Conservation (phyloP, 106 monocot genomes). For the Dendrobium nobile region DNA sequence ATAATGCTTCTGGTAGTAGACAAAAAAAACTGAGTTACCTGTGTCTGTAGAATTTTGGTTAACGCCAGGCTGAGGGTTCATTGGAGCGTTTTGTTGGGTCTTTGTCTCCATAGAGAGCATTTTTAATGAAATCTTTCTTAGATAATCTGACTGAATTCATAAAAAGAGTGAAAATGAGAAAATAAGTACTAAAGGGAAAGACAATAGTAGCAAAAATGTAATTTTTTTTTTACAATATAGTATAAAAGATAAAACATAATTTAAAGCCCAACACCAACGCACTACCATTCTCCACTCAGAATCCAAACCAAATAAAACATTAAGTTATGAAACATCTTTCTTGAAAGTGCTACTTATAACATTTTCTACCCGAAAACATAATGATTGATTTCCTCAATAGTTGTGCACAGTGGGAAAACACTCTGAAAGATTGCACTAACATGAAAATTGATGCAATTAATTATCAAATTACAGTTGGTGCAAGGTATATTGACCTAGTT, state of each 20-base stretch:
- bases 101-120: slow-evolving; percentile 84
- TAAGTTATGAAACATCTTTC: neutral
- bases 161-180: slow-evolving; percentile 10
- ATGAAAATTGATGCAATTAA: neutral
- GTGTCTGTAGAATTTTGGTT: slow-evolving; percentile 46
- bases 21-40: slow-evolving; percentile 25
- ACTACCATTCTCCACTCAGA: neutral
- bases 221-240: neutral
- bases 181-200: neutral
- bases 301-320: neutral
- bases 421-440: neutral
- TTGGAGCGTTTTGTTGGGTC: slow-evolving; percentile 28
- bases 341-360: neutral
- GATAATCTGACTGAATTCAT: slow-evolving; percentile 60
- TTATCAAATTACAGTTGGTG: neutral
- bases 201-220: neutral
- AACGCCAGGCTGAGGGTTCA: slow-evolving; percentile 17
- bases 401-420: neutral
- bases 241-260: neutral
- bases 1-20: neutral
- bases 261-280: neutral
- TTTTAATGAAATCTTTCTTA: slow-evolving; percentile 76
- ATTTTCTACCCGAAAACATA: neutral
- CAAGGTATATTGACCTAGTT: neutral
- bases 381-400: neutral